Percentiles rank a stretch among this genome's conserved stretches.
Evolutionary conservation across 2,329 filamentous ascomycete genomes (phyloP).

Genomic region (Claviceps digitariae): DNA sequence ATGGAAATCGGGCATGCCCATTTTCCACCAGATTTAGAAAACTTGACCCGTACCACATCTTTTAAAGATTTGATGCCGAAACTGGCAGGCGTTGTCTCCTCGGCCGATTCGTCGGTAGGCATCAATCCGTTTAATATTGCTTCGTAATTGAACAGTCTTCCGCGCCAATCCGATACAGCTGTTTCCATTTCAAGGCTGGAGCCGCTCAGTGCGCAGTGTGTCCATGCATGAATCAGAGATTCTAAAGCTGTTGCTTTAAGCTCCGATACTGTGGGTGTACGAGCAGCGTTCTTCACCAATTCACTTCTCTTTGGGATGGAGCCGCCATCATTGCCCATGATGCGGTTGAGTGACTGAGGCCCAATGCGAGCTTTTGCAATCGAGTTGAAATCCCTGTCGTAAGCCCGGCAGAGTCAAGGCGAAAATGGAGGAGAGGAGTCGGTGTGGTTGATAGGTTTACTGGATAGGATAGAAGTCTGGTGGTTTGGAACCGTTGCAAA

Average conservation of each 20-base stretch:
- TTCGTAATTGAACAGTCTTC: slow-evolving; percentile 90
- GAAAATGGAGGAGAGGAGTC: neutral
- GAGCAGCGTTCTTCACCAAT: slow-evolving; percentile 86
- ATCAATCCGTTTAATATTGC: slow-evolving; percentile 55
- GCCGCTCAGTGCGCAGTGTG: slow-evolving; percentile 74
- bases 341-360: neutral
- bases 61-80: slow-evolving; percentile 64
- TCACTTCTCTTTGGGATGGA: slow-evolving; percentile 92
- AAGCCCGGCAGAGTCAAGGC: neutral
- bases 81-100: slow-evolving; percentile 26
- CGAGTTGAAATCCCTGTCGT: neutral
- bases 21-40: slow-evolving; percentile 38
- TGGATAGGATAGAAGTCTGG: neutral
- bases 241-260: slow-evolving; percentile 81
- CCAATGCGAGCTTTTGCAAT: neutral
- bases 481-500: no score
- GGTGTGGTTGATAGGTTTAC: neutral
- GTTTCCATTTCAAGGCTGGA: slow-evolving; percentile 54
- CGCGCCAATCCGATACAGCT: slow-evolving; percentile 72
- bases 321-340: slow-evolving; percentile 90
- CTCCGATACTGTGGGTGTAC: slow-evolving; percentile 68
- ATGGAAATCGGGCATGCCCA: slow-evolving; percentile 81
- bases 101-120: slow-evolving; percentile 44
- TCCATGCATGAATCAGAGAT: slow-evolving; percentile 76
- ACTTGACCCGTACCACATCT: slow-evolving; percentile 78